Percentiles rank a stretch among this genome's conserved stretches.
Evolutionary conservation across 805 yeast species (phyloP).

Genomic region (Ogataea degrootiae): DNA sequence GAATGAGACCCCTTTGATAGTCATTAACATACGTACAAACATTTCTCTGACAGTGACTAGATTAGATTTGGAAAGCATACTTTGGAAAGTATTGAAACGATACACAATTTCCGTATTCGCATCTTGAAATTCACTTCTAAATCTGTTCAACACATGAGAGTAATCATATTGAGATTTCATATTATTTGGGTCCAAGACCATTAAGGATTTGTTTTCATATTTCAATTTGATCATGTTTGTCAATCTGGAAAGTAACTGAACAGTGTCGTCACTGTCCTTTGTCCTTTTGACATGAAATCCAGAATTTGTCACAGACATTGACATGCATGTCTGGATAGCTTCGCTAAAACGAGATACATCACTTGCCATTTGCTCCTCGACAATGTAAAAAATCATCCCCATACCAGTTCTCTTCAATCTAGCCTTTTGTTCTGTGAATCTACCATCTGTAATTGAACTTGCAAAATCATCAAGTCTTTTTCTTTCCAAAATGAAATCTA

Average conservation of each 20-base stretch:
- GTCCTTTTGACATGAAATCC: slow-evolving; percentile 67
- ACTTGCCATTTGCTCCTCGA: slow-evolving; percentile 66
- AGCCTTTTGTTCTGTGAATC: slow-evolving; percentile 82
- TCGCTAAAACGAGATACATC: slow-evolving; percentile 48
- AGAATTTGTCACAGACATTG: slow-evolving; percentile 61
- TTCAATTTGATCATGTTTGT: slow-evolving; percentile 39
- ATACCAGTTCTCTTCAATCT: slow-evolving; percentile 70
- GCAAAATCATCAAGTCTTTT: slow-evolving; percentile 86
- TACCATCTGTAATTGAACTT: slow-evolving; percentile 76
- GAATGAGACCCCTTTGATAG: slow-evolving; percentile 72
- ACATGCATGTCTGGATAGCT: slow-evolving; percentile 71
- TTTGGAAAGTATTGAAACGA: slow-evolving; percentile 53
- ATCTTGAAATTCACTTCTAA: slow-evolving; percentile 28
- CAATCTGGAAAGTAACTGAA: slow-evolving; percentile 47
- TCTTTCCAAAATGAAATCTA: slow-evolving; percentile 85
- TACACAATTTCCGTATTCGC: slow-evolving; percentile 37
- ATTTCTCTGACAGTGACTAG: slow-evolving; percentile 71
- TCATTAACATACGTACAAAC: slow-evolving; percentile 71
- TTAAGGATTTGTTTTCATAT: slow-evolving; percentile 35
- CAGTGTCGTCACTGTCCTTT: slow-evolving; percentile 69
- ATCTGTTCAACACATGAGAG: slow-evolving; percentile 33
- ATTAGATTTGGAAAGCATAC: slow-evolving; percentile 63
- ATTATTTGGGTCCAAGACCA: slow-evolving; percentile 49
- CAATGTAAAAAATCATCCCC: slow-evolving; percentile 62
- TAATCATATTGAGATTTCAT: slow-evolving; percentile 50